A percentile compares a stretch with the other conserved stretches of the same genome.
Conservation (phyloP, 768 basidiomycete genomes). For the Fistulinella prunicolor region DNA sequence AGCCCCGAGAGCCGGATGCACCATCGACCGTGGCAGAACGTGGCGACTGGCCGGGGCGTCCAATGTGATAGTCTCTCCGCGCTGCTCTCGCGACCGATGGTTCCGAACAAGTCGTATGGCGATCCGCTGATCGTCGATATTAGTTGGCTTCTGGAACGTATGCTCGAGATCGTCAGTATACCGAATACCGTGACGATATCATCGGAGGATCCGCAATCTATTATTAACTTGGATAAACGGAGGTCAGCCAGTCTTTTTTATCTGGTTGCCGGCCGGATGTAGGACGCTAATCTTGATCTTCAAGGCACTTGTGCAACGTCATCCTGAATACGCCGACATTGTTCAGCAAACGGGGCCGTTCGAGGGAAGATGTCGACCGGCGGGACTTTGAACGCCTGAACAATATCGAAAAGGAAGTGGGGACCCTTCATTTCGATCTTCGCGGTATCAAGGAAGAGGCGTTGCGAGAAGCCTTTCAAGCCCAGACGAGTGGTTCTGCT, state of each 20-base stretch:
- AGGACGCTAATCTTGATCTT: constrained; percentile 13
- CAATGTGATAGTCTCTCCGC: constrained; percentile 59
- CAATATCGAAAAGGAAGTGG: constrained; percentile 69
- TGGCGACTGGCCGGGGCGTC: constrained; percentile 60
- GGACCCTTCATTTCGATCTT: constrained; percentile 60
- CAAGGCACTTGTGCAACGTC: constrained; percentile 65
- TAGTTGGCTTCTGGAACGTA: constrained; percentile 79
- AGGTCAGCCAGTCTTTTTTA: constrained; percentile 45
- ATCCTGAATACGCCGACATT: constrained; percentile 52
- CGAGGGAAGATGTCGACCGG: constrained; percentile 56
- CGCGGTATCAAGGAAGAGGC: constrained; percentile 77
- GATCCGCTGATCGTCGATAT: constrained; percentile 68
- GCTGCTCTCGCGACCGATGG: constrained; percentile 51
- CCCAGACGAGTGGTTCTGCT: constrained; percentile 39
- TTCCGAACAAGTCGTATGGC: constrained; percentile 42
- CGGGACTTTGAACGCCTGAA: constrained; percentile 74
- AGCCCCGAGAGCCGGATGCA: constrained; percentile 80
- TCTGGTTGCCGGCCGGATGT: no score
- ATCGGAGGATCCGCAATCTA: constrained; percentile 49
- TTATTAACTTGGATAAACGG: constrained; percentile 82
- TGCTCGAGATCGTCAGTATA: constrained; percentile 73
- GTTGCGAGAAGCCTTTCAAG: constrained; percentile 54
- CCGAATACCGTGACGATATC: constrained; percentile 64
- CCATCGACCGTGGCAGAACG: constrained; percentile 72
- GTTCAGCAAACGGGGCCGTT: constrained; percentile 40